Conservation (phyloP, 148 eudicot species). For the Simmondsia chinensis region DNA sequence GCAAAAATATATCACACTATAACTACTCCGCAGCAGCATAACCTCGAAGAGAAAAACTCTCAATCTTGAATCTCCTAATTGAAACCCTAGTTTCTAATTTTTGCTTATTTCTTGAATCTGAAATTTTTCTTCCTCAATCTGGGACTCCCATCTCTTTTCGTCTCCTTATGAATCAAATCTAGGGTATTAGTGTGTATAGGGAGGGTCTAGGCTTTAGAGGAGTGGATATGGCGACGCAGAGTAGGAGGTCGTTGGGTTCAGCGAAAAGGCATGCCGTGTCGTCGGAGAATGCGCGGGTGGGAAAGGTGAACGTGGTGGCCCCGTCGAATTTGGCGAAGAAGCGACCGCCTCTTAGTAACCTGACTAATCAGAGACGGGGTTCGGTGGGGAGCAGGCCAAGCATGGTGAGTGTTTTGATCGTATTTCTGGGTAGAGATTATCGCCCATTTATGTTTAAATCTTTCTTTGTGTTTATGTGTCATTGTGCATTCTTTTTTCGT, state of each 20-base stretch:
- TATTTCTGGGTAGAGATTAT: background rate
- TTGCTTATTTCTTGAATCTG: too few species aligned
- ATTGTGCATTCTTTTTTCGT: background rate
- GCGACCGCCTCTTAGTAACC: slow-evolving; percentile 51
- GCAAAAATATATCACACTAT: too few species aligned
- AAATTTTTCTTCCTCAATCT: too few species aligned
- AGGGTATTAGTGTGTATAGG: background rate
- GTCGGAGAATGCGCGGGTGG: slow-evolving; percentile 23
- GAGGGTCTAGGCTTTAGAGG: background rate
- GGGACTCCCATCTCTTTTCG: background rate
- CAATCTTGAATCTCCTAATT: too few species aligned
- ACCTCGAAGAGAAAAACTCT: too few species aligned
- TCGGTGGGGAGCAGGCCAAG: slow-evolving; percentile 19
- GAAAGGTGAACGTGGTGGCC: slow-evolving; percentile 21
- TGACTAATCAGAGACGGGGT: slow-evolving; percentile 44
- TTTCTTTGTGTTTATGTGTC: background rate
- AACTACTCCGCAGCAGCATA: too few species aligned
- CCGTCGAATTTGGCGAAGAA: slow-evolving; percentile 36
- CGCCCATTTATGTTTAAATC: background rate
- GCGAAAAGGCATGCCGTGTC: slow-evolving; percentile 34
- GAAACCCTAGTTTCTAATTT: too few species aligned
- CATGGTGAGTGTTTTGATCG: slow-evolving; percentile 20
- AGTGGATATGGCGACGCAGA: slow-evolving; percentile 33
- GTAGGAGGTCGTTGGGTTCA: slow-evolving; percentile 26
- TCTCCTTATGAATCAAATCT: background rate